A percentile compares a stretch with the other conserved stretches of the same genome.
Conservation (phyloP, 352 stramenopile species). For the Globisporangium radiosum region DNA sequence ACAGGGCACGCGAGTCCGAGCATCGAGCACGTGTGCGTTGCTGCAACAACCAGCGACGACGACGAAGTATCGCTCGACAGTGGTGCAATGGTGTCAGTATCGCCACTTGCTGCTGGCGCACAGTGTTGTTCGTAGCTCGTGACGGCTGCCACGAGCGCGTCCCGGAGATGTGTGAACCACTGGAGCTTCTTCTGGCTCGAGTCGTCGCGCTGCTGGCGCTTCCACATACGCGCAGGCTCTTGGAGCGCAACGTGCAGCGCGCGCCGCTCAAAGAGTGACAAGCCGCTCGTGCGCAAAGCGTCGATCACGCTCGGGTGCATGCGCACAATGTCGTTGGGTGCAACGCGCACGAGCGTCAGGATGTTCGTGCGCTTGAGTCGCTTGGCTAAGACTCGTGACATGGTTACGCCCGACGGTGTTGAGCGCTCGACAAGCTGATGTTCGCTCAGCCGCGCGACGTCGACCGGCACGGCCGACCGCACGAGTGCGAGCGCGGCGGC, state of each 20-base stretch:
- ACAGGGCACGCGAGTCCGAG: conserved; percentile 48
- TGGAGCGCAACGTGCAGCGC: conserved; percentile 76
- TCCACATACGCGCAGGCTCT: conserved; percentile 53
- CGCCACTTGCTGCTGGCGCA: background rate
- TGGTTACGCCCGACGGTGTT: conserved; percentile 55
- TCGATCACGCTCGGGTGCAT: conserved; percentile 84
- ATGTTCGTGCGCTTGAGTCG: conserved; percentile 89
- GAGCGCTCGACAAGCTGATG: conserved; percentile 39
- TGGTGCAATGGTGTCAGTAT: background rate
- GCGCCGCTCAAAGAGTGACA: conserved; percentile 83
- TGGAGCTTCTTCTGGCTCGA: conserved; percentile 71
- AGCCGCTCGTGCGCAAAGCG: conserved; percentile 41
- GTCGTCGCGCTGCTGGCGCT: conserved; percentile 72
- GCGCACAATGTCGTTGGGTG: conserved; percentile 61
- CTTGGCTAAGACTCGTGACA: conserved; percentile 62
- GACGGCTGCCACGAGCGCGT: conserved; percentile 36
- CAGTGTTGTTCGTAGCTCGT: conserved; percentile 26
- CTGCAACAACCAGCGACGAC: background rate
- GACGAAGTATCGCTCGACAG: background rate
- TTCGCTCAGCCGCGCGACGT: conserved; percentile 78
- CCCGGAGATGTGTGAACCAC: conserved; percentile 81
- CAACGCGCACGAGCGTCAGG: conserved; percentile 68
- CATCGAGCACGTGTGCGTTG: conserved; percentile 29
- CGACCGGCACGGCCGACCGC: conserved; percentile 72
- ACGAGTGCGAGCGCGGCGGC: conserved; percentile 42